Percentiles rank a stretch among this genome's conserved stretches.
Evolutionary conservation across 768 basidiomycete species (phyloP).

Genomic region (Hypsizygus marmoreus): DNA sequence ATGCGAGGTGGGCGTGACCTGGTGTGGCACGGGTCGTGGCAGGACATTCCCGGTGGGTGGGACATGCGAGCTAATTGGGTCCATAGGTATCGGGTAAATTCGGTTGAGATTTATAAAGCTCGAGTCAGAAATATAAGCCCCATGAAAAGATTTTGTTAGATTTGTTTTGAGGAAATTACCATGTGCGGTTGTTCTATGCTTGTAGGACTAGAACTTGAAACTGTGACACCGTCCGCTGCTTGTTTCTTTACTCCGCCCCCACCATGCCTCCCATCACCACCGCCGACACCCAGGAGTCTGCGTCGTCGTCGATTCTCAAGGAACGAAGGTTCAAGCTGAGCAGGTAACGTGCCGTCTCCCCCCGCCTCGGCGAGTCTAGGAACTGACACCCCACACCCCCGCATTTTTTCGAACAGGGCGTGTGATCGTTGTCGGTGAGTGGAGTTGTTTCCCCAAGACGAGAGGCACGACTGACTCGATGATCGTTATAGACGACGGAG

Average conservation of each 20-base stretch:
- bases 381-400: slow-evolving; percentile 11
- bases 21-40: too few species aligned
- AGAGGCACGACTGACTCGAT: slow-evolving; percentile 2
- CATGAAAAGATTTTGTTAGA: background rate
- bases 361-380: background rate
- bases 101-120: slow-evolving; percentile 27
- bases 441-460: slow-evolving; percentile 1
- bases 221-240: slow-evolving; percentile 20
- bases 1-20: slow-evolving; percentile 7
- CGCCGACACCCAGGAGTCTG: slow-evolving; percentile 41
- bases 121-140: slow-evolving; percentile 16
- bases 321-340: slow-evolving; percentile 87
- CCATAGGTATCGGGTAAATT: slow-evolving; percentile 37
- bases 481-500: slow-evolving; percentile 60
- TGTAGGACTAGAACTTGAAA: too few species aligned
- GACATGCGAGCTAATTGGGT: too few species aligned
- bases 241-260: slow-evolving; percentile 32
- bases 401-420: slow-evolving; percentile 65
- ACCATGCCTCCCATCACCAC: slow-evolving; percentile 52
- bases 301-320: slow-evolving; percentile 59
- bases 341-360: slow-evolving; percentile 52
- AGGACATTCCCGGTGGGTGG: background rate
- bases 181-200: slow-evolving; percentile 21
- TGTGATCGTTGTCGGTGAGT: slow-evolving; percentile 90
- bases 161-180: slow-evolving; percentile 3